Evolutionary conservation across 2,329 filamentous ascomycete species (phyloP).

Genomic region (Seiridium unicorne): DNA sequence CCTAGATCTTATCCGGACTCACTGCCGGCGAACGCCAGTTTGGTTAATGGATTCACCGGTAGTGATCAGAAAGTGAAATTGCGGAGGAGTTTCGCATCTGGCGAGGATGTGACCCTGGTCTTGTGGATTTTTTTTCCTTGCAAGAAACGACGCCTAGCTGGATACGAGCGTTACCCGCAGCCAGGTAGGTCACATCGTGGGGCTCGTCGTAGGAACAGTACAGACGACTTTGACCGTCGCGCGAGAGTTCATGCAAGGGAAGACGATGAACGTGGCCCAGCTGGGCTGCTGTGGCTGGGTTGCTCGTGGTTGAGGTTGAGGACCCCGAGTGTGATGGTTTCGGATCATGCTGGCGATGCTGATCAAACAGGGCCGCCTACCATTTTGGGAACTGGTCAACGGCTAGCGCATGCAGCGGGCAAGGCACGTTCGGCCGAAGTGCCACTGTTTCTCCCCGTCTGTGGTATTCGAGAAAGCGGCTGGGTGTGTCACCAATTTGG

Average conservation of each 20-base stretch:
- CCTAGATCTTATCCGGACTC: constrained; percentile 2
- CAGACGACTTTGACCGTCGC: neutral
- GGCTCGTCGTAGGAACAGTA: neutral
- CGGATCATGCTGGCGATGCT: constrained; percentile 7
- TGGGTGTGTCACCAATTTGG: no score
- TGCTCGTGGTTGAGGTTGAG: neutral
- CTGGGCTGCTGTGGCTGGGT: neutral
- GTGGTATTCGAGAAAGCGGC: neutral
- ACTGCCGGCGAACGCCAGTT: constrained; percentile 2
- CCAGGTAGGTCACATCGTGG: neutral
- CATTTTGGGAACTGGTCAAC: neutral
- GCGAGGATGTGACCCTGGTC: constrained; percentile 6
- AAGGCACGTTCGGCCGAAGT: constrained; percentile 3
- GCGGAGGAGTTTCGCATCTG: constrained; percentile 8
- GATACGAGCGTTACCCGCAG: constrained; percentile 4
- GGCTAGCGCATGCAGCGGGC: neutral
- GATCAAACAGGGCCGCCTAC: constrained; percentile 11
- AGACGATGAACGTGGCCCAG: neutral
- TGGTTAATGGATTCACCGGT: neutral
- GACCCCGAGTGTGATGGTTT: constrained; percentile 9
- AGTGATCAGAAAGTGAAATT: constrained; percentile 6
- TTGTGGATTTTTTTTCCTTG: constrained; percentile 1
- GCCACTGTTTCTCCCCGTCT: neutral
- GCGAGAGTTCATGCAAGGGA: constrained; percentile 1
- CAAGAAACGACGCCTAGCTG: constrained; percentile 4